Conservation (phyloP, 164 flowering plant species). For the Stephania japonica region DNA sequence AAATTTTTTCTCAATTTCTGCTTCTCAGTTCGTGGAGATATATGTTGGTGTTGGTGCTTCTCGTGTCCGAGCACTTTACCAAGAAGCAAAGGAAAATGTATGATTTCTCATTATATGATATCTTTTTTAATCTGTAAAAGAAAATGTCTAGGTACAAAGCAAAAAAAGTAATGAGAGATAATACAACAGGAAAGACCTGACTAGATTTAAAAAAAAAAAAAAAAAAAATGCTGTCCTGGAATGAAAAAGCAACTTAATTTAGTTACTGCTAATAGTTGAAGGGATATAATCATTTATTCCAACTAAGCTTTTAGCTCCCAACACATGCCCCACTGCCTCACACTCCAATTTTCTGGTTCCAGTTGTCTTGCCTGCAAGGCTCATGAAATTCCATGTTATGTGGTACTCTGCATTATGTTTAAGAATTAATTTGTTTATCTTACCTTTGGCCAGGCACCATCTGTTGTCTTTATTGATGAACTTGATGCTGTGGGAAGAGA, state of each 20-base stretch:
- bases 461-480: slow-evolving; percentile 97
- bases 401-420: background rate
- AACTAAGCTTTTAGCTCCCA: too few species aligned
- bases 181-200: too few species aligned
- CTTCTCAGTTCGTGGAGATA: slow-evolving; percentile 96
- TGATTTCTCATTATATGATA: slow-evolving; percentile 10
- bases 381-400: background rate
- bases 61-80: slow-evolving; percentile 91
- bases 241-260: too few species aligned
- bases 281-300: too few species aligned
- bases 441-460: slow-evolving; percentile 58
- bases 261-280: too few species aligned
- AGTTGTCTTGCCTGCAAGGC: too few species aligned
- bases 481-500: slow-evolving; percentile 98
- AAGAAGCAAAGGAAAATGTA: slow-evolving; percentile 92
- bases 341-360: too few species aligned
- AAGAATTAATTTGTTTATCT: background rate
- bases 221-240: too few species aligned
- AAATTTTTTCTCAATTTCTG: slow-evolving; percentile 94
- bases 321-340: too few species aligned
- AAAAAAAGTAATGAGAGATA: too few species aligned
- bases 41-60: slow-evolving; percentile 99
- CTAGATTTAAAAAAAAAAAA: too few species aligned
- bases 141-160: too few species aligned
- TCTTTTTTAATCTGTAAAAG: background rate